Conservation (phyloP, 768 basidiomycete species). For the Lactifluus volemus region DNA sequence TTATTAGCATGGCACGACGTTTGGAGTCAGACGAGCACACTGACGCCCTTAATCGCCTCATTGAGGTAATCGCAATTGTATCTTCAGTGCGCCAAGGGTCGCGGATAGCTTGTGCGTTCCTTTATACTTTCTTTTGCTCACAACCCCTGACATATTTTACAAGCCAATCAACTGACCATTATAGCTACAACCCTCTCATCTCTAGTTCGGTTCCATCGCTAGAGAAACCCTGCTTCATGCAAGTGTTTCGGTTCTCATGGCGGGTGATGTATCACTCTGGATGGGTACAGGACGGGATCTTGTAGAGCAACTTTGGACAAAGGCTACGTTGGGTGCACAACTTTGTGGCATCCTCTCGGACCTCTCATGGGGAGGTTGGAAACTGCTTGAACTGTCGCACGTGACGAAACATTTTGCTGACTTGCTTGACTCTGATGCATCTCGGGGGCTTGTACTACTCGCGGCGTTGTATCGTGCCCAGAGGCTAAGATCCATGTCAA, state of each 20-base stretch:
- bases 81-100: conserved; percentile 65
- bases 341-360: conserved; percentile 56
- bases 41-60: conserved; percentile 40
- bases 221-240: conserved; percentile 29
- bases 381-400: conserved; percentile 51
- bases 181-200: conserved; percentile 27
- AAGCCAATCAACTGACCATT: conserved; percentile 32
- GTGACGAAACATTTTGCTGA: conserved; percentile 44
- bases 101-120: conserved; percentile 47
- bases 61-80: conserved; percentile 49
- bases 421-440: conserved; percentile 38
- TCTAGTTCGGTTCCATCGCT: conserved; percentile 25
- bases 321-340: conserved; percentile 38
- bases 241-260: conserved; percentile 30
- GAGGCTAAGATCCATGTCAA: conserved; percentile 48
- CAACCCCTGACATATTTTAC: background rate
- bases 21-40: conserved; percentile 15
- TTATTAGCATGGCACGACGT: conserved; percentile 21
- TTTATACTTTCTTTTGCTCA: background rate
- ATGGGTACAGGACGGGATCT: conserved; percentile 43
- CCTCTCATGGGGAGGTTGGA: conserved; percentile 72
- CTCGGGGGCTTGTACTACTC: conserved; percentile 39
- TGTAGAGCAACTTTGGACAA: conserved; percentile 40
- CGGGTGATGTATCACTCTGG: conserved; percentile 36
- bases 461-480: conserved; percentile 39